phyloP scores from a whole-genome alignment of 768 basidiomycete genomes.

The Exidia glandulosa region DNA sequence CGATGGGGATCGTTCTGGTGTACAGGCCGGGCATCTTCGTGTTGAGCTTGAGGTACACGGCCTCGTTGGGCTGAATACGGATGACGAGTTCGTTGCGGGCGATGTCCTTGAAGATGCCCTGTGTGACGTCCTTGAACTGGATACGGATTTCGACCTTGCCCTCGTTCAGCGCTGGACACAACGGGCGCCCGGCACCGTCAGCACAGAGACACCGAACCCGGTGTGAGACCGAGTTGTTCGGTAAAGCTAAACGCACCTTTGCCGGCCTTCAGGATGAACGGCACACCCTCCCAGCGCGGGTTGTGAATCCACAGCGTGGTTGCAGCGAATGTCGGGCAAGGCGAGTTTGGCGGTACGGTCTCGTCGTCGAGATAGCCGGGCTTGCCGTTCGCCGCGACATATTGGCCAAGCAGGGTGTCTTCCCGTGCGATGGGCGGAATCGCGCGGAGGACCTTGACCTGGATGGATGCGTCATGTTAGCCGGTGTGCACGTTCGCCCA shows the following conservation, averaged over 20 bases:
- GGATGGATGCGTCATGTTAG: constrained; percentile 1
- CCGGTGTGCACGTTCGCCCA: background rate
- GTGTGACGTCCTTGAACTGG: constrained; percentile 95
- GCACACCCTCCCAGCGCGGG: constrained; percentile 97
- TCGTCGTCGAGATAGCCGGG: constrained; percentile 99
- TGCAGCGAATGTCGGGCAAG: constrained; percentile 91
- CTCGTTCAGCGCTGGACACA: constrained; percentile 77
- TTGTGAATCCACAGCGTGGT: constrained; percentile 87
- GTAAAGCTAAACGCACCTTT: constrained; percentile 57
- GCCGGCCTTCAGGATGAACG: constrained; percentile 95
- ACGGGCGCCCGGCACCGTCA: background rate
- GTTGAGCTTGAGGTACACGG: constrained; percentile 95
- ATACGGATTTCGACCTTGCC: constrained; percentile 97
- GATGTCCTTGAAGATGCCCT: constrained; percentile 94
- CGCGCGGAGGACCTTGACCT: constrained; percentile 93
- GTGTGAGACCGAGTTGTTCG: background rate
- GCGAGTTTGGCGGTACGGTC: constrained; percentile 84
- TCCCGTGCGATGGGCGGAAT: constrained; percentile 70
- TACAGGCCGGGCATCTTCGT: constrained; percentile 85
- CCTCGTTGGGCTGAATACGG: constrained; percentile 92
- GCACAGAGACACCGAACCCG: background rate
- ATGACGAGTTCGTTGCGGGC: constrained; percentile 95
- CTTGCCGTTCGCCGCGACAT: constrained; percentile 77
- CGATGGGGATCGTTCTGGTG: constrained; percentile 84
- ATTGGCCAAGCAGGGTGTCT: constrained; percentile 91